A percentile compares a stretch with the other conserved stretches of the same genome.
phyloP scores from a whole-genome alignment of 2,329 filamentous ascomycete genomes.

The Onygena corvina region DNA sequence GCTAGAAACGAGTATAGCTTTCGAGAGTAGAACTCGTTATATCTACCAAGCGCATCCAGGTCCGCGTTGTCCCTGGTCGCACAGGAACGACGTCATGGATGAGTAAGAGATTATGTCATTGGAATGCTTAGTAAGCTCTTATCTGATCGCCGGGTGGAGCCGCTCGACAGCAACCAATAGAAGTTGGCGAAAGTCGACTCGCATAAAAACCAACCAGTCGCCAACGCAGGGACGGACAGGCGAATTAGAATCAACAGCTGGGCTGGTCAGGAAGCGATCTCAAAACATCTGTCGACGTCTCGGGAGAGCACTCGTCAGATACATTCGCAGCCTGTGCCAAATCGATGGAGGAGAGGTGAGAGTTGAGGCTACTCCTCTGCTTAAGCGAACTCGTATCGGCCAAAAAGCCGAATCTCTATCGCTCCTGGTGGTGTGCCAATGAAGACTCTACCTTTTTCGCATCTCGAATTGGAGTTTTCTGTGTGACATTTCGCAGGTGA shows the following conservation, averaged over 20 bases:
- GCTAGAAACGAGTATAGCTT: too few relatives aligned
- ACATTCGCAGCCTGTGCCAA: neutral
- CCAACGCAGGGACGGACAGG: neutral
- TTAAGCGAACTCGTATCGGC: slow-evolving; percentile 5
- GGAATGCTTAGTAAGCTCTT: neutral
- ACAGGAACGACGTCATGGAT: slow-evolving; percentile 1
- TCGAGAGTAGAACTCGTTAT: too few relatives aligned
- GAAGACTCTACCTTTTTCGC: neutral
- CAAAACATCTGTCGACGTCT: too few relatives aligned
- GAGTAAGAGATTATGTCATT: neutral
- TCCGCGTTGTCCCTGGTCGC: too few relatives aligned
- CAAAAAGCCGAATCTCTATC: neutral
- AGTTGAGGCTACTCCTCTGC: neutral
- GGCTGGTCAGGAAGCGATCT: neutral
- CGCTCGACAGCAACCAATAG: too few relatives aligned
- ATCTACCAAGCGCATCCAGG: too few relatives aligned
- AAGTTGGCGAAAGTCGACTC: too few relatives aligned
- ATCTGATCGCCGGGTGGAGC: too few relatives aligned
- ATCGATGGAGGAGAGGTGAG: neutral
- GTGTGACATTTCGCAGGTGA: slow-evolving; percentile 1
- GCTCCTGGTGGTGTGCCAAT: neutral
- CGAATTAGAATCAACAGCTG: neutral
- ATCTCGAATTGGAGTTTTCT: neutral
- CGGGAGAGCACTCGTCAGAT: too few relatives aligned
- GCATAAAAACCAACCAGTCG: neutral